Conservation (phyloP, 345 rosid species). For the Boechera retrofracta region DNA sequence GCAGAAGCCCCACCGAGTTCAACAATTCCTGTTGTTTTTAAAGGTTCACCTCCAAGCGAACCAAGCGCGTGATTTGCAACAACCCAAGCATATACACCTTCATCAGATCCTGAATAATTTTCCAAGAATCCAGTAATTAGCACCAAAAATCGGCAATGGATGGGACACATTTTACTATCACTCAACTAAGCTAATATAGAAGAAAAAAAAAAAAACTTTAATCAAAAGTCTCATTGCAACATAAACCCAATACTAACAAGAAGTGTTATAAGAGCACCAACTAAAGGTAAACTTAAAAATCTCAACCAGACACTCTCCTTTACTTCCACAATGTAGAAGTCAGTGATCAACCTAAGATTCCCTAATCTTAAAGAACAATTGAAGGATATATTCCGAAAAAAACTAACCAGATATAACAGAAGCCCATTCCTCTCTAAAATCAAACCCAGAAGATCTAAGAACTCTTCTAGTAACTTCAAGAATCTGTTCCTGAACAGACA, state of each 20-base stretch:
- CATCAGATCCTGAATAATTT: slow-evolving; percentile 78
- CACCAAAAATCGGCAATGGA: slow-evolving; percentile 1
- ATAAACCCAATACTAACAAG: slow-evolving; percentile 1
- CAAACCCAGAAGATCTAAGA: slow-evolving; percentile 69
- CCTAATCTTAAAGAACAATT: not conserved
- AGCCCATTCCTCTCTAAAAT: slow-evolving; percentile 74
- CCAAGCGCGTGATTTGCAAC: slow-evolving; percentile 85
- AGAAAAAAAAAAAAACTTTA: not conserved
- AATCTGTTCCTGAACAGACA: slow-evolving; percentile 59
- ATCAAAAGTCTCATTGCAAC: not conserved
- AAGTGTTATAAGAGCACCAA: slow-evolving; percentile 2
- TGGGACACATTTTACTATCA: slow-evolving; percentile 8
- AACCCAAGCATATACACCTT: slow-evolving; percentile 95
- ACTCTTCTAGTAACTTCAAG: slow-evolving; percentile 59
- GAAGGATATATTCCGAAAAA: not conserved
- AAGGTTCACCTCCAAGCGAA: slow-evolving; percentile 80
- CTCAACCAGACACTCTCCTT: not conserved
- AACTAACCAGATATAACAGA: slow-evolving; percentile 79
- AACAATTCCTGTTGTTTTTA: slow-evolving; percentile 77
- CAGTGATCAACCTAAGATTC: slow-evolving; percentile 15
- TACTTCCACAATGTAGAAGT: not conserved
- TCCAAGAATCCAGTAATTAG: not conserved
- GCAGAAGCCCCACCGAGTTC: slow-evolving; percentile 99
- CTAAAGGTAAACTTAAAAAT: not conserved
- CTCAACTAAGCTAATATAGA: slow-evolving; percentile 4